Conservation (phyloP, 2,329 filamentous ascomycete genomes). For the Mycocentrospora acerina region DNA sequence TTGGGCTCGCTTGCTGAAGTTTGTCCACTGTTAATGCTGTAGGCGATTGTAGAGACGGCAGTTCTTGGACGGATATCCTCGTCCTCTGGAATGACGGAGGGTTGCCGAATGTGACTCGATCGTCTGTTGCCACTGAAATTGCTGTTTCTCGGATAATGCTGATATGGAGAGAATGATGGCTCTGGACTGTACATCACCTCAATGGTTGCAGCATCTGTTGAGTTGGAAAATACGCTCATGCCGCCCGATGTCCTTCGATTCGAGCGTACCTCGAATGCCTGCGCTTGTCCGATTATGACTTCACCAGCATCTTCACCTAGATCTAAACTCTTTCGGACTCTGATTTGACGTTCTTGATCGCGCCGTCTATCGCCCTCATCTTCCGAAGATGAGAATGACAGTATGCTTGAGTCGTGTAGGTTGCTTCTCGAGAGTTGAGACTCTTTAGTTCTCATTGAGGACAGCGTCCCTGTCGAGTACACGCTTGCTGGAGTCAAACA, state of each 20-base stretch:
- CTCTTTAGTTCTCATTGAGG: slow-evolving; percentile 36
- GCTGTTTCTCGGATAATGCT: slow-evolving; percentile 16
- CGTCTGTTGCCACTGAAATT: slow-evolving; percentile 24
- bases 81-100: slow-evolving; percentile 42
- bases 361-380: slow-evolving; percentile 32
- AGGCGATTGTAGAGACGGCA: slow-evolving; percentile 29
- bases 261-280: slow-evolving; percentile 38
- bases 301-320: slow-evolving; percentile 36
- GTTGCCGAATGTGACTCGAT: slow-evolving; percentile 37
- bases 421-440: slow-evolving; percentile 36
- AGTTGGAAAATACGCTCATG: slow-evolving; percentile 36
- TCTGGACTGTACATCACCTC: slow-evolving; percentile 43
- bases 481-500: slow-evolving; percentile 33
- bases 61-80: slow-evolving; percentile 33
- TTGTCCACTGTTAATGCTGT: slow-evolving; percentile 31
- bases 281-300: slow-evolving; percentile 40
- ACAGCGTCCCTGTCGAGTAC: slow-evolving; percentile 28
- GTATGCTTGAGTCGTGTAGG: slow-evolving; percentile 41
- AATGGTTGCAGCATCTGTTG: slow-evolving; percentile 41
- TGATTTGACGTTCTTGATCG: slow-evolving; percentile 10
- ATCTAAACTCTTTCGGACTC: slow-evolving; percentile 39
- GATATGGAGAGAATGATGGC: slow-evolving; percentile 20
- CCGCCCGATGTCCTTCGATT: slow-evolving; percentile 30
- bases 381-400: slow-evolving; percentile 45
- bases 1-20: slow-evolving; percentile 40